Evolutionary conservation across 257 asterid genomes (phyloP).

Genomic region (Solanum peruvianum): DNA sequence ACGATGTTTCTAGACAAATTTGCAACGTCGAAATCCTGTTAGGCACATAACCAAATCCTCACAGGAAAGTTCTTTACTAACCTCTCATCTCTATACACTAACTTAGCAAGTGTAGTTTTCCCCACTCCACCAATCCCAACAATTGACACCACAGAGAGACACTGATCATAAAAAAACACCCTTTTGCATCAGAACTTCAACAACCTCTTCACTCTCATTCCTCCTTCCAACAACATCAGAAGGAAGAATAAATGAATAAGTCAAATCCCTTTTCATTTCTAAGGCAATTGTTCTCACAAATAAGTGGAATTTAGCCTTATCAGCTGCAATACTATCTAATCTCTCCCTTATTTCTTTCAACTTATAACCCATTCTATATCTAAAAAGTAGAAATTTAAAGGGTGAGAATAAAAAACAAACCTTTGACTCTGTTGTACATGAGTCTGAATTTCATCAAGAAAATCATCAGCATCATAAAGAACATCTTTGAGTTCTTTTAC

Average conservation of each 20-base stretch:
- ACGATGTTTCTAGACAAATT: background rate
- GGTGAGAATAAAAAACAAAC: background rate
- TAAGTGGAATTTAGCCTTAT: background rate
- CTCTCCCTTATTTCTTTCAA: background rate
- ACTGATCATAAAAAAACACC: background rate
- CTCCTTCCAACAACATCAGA: conserved; percentile 5
- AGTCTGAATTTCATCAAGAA: conserved; percentile 1
- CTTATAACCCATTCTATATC: background rate
- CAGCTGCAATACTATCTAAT: background rate
- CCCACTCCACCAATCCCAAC: background rate
- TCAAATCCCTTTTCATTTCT: background rate
- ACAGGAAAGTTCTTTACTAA: background rate
- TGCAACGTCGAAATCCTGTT: background rate
- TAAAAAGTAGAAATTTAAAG: background rate
- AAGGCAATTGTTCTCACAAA: background rate
- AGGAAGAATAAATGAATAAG: background rate
- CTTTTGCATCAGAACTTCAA: background rate
- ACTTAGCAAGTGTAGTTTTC: conserved; percentile 7
- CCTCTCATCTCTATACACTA: conserved; percentile 1
- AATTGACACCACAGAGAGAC: conserved; percentile 3
- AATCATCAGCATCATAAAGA: conserved; percentile 7
- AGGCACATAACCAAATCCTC: conserved; percentile 1
- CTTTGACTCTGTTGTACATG: background rate
- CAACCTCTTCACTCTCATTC: background rate
- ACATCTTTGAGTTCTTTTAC: conserved; percentile 5